These are phyloP conservation scores for Stephanocyclus meneghinianus DNA, from an alignment of 352 stramenopile species.

Conservation along the genomic window DNA sequence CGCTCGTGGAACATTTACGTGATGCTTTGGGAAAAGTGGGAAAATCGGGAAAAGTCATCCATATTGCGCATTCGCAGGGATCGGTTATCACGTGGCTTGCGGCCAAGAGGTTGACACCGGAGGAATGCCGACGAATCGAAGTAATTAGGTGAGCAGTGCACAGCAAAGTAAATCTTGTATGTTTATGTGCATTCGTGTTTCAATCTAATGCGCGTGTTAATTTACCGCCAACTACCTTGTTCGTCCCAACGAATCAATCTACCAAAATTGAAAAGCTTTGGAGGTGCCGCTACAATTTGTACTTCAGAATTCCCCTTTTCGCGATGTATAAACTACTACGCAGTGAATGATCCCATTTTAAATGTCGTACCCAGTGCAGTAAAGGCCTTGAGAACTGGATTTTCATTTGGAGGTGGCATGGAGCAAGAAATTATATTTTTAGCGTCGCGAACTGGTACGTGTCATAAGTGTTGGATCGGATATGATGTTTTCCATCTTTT, in stretches of 20 bases:
- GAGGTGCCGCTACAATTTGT: slow-evolving; percentile 67
- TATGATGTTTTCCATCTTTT: background rate
- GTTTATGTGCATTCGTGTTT: background rate
- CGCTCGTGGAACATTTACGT: slow-evolving; percentile 65
- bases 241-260: background rate
- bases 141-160: slow-evolving; percentile 48
- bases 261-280: slow-evolving; percentile 49
- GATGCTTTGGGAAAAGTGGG: slow-evolving; percentile 55
- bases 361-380: slow-evolving; percentile 67
- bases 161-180: background rate
- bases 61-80: slow-evolving; percentile 82
- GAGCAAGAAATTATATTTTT: slow-evolving; percentile 81
- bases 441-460: slow-evolving; percentile 51
- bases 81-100: slow-evolving; percentile 76
- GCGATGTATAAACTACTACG: slow-evolving; percentile 82
- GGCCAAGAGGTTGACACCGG: slow-evolving; percentile 52
- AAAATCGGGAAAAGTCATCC: slow-evolving; percentile 68
- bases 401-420: slow-evolving; percentile 52
- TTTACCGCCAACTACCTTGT: no score
- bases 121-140: slow-evolving; percentile 78
- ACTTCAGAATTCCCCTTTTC: slow-evolving; percentile 69
- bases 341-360: slow-evolving; percentile 80
- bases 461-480: background rate
- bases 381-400: slow-evolving; percentile 68
- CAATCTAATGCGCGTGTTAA: no score